Conservation (phyloP, 139 green algal genomes). For the Astrephomene gubernaculifera region DNA sequence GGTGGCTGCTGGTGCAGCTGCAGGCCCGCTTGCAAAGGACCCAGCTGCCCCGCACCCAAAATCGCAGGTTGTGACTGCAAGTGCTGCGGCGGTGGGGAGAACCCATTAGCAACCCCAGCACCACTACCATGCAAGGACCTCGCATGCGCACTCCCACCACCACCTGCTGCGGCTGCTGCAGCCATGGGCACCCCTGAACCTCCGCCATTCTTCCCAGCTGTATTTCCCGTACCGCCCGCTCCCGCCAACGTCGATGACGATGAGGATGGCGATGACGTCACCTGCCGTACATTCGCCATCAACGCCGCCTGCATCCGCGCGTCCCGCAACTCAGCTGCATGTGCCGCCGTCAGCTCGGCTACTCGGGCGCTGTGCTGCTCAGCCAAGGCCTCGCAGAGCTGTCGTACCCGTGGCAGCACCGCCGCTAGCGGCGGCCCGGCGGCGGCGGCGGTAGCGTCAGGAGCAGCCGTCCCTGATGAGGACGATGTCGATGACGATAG, state of each 20-base stretch:
- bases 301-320: neutral
- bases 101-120: too few relatives aligned
- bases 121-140: neutral
- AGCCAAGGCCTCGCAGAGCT: conserved; percentile 28
- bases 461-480: neutral
- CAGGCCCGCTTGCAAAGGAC: neutral
- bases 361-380: neutral
- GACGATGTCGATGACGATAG: neutral
- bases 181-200: neutral
- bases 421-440: neutral
- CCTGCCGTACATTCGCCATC: neutral
- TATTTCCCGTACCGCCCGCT: too few relatives aligned
- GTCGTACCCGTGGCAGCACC: conserved; percentile 22
- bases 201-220: neutral
- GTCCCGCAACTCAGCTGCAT: neutral
- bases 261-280: neutral
- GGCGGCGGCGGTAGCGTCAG: neutral
- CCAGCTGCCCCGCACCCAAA: neutral
- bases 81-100: neutral
- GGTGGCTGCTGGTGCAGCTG: neutral
- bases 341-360: neutral
- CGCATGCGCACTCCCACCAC: neutral
- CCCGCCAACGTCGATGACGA: neutral
- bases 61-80: neutral
- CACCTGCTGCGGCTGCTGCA: neutral